Evolutionary conservation across 257 asterid species (phyloP).

Genomic region (Nyctanthes arbortristis): DNA sequence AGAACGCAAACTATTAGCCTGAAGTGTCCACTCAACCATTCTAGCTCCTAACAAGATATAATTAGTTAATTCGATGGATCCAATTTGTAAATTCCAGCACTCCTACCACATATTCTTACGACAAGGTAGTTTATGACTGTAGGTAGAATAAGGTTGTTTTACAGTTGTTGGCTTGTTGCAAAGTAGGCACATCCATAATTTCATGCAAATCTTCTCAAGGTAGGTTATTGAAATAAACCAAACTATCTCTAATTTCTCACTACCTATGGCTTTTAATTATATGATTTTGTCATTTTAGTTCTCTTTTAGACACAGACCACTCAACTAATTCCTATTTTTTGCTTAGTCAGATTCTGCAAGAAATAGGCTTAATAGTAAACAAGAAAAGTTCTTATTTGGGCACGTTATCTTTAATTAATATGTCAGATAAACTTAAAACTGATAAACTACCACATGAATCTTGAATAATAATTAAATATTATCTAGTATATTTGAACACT

Average conservation of each 20-base stretch:
- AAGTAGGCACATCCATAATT: background rate
- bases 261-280: background rate
- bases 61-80: no score
- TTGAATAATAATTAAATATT: slow-evolving; percentile 12
- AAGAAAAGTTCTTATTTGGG: background rate
- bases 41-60: no score
- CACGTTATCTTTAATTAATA: background rate
- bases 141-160: background rate
- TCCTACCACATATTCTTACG: no score
- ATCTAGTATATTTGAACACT: slow-evolving; percentile 25
- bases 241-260: slow-evolving; percentile 28
- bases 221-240: slow-evolving; percentile 33
- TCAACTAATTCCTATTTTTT: slow-evolving; percentile 28
- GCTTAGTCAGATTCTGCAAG: background rate
- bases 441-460: slow-evolving; percentile 39
- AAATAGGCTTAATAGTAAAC: background rate
- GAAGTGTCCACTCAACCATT: no score
- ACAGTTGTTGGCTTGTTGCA: no score
- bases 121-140: no score
- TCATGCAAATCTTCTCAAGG: slow-evolving; percentile 16
- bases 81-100: no score
- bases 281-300: slow-evolving; percentile 16
- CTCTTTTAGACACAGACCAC: slow-evolving; percentile 25
- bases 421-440: slow-evolving; percentile 2
- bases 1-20: no score